phyloP scores from a whole-genome alignment of 2,329 filamentous ascomycete species.

The Venturia asperata region DNA sequence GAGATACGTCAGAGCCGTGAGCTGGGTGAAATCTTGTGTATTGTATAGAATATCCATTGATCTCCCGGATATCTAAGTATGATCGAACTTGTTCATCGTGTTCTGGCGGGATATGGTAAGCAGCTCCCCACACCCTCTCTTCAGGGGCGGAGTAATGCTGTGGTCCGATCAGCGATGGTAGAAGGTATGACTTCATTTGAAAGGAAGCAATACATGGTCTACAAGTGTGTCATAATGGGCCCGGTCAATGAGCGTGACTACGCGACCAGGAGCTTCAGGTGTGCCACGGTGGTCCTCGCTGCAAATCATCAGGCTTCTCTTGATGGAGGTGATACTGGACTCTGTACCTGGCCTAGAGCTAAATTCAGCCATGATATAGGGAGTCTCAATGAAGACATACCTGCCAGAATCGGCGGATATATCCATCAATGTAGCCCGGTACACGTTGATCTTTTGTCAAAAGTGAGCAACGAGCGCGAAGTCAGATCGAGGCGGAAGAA shows the following conservation, averaged over 20 bases:
- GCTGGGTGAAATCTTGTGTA: slow-evolving; percentile 75
- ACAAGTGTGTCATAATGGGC: slow-evolving; percentile 71
- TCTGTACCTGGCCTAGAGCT: slow-evolving; percentile 29
- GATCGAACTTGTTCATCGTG: slow-evolving; percentile 73
- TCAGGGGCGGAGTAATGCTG: slow-evolving; percentile 48
- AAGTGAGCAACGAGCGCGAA: background rate
- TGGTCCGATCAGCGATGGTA: background rate
- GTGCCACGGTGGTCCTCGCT: slow-evolving; percentile 95
- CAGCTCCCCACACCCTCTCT: slow-evolving; percentile 77
- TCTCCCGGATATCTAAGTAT: slow-evolving; percentile 93
- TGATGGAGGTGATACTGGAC: no score
- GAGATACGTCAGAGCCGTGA: slow-evolving; percentile 23
- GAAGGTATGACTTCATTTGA: background rate
- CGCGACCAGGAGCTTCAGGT: slow-evolving; percentile 75
- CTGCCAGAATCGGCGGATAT: slow-evolving; percentile 97
- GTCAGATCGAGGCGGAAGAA: background rate
- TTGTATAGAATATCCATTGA: slow-evolving; percentile 94
- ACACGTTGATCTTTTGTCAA: slow-evolving; percentile 62
- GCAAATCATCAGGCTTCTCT: slow-evolving; percentile 17
- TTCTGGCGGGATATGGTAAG: slow-evolving; percentile 71
- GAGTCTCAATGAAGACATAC: slow-evolving; percentile 46
- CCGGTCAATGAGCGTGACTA: slow-evolving; percentile 84
- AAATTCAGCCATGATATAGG: background rate
- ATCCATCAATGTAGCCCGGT: slow-evolving; percentile 85
- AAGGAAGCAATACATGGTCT: slow-evolving; percentile 48